Base-by-base conservation (phyloP, 306 rosid species). In the Trichosanthes truncata region DNA sequence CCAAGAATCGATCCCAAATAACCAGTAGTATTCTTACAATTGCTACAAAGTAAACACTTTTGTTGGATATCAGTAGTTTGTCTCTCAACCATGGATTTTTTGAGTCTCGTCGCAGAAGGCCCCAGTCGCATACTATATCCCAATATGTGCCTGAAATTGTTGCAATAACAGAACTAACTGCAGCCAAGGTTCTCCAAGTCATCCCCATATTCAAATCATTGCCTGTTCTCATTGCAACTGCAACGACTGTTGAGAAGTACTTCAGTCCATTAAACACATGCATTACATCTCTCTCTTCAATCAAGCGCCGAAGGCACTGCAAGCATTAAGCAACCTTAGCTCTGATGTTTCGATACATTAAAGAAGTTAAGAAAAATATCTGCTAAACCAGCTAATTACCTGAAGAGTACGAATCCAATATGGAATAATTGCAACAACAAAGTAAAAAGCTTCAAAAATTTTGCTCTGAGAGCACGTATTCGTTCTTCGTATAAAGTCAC, bases 11-110 rank as follows among this genome's bases (percentile, higher is more conserved):
- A 43, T 69, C 1, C 20, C 10, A 17, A 29, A 74, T 9, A 45
- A 15, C 41, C 41, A 49, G 29, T 6, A 51, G 9, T 31, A 4
- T 31, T 74, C 81, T 48, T 61, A 78, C 81, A 62, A 78, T 78
- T 61, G 81, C 74, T 46, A 1, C 55, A 33, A 78, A 78, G 81
- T 78, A 78, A 33, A 91, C 91, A 74, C 80, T 88, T 69, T 67
- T 87, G 78, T 83, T 75, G 65, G 86, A 80, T 31, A 93, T 2
- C 9, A 84, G 31, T 31, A 93, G 93, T 82, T 91, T 93, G 66
- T 93, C 92, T 85, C 98, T 89, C 80, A 93, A 62, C 94, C 92
- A 90, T 49, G 85, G 86, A 83, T 90, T 88, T 81, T 56, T 89
- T 45, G 94, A 90, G 76, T 82, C 36, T 43, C 83, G 40, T 55